phyloP scores from a whole-genome alignment of 83 land plant species.

The Isoetes engelmannii region DNA sequence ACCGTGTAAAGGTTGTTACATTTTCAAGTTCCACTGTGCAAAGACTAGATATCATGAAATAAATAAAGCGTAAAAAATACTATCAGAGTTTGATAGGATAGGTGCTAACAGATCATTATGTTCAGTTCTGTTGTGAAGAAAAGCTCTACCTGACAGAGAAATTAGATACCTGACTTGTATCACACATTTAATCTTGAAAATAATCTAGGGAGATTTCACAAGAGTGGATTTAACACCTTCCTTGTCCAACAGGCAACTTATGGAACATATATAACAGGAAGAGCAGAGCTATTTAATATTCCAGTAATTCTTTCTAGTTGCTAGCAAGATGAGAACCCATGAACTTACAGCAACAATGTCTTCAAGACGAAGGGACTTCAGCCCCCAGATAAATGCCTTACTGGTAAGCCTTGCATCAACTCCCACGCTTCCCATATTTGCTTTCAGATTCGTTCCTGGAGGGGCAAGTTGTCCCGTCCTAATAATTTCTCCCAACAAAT shows the following conservation, averaged over 20 bases:
- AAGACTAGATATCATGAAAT: too few species aligned
- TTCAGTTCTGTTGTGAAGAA: too few species aligned
- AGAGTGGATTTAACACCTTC: neutral
- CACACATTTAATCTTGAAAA: too few species aligned
- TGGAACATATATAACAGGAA: neutral
- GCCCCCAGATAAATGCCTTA: conserved; percentile 74
- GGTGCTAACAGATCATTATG: too few species aligned
- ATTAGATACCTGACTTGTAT: too few species aligned
- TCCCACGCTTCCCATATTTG: conserved; percentile 16
- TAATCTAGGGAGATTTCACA: neutral
- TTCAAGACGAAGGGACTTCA: conserved; percentile 45
- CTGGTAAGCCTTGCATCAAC: conserved; percentile 68
- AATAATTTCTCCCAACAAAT: conserved; percentile 29
- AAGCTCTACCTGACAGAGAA: too few species aligned
- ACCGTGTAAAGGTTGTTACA: neutral
- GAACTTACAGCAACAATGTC: conserved; percentile 74
- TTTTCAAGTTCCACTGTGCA: too few species aligned
- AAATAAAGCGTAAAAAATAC: too few species aligned
- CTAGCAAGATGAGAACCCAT: neutral
- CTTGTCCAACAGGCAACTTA: neutral
- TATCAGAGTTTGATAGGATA: too few species aligned
- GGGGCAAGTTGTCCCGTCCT: conserved; percentile 23
- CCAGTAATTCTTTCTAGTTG: neutral
- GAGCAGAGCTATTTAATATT: neutral
- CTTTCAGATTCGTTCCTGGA: conserved; percentile 16